Percentiles rank a stretch among this genome's conserved stretches.
phyloP scores from a whole-genome alignment of 106 monocot genomes.

The Acorus calamus region DNA sequence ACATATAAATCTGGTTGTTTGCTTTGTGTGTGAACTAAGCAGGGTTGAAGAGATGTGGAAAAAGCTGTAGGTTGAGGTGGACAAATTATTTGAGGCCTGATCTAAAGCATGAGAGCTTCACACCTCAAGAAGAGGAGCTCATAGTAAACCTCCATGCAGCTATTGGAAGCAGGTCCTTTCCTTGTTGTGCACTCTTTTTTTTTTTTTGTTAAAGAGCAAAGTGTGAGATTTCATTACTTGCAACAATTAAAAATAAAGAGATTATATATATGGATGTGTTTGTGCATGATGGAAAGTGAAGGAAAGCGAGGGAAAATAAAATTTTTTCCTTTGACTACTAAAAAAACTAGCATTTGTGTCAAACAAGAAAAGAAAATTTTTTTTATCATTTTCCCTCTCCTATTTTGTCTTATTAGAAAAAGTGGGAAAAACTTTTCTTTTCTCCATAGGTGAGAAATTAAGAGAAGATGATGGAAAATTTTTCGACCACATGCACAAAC shows the following conservation, averaged over 20 bases:
- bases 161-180: conserved; percentile 60
- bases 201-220: not conserved
- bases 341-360: too few species aligned
- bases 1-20: not conserved
- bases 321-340: too few species aligned
- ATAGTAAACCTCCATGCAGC: conserved; percentile 66
- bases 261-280: too few species aligned
- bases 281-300: too few species aligned
- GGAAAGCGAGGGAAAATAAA: too few species aligned
- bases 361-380: too few species aligned
- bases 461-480: too few species aligned
- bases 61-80: conserved; percentile 72
- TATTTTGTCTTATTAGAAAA: too few species aligned
- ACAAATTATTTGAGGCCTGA: conserved; percentile 76
- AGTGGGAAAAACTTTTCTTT: too few species aligned
- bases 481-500: too few species aligned
- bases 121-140: conserved; percentile 60
- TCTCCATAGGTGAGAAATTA: too few species aligned
- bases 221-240: not conserved
- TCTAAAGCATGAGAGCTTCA: conserved; percentile 74
- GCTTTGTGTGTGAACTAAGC: not conserved
- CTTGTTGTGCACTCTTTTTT: not conserved
- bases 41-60: conserved; percentile 21
- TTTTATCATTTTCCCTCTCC: too few species aligned
- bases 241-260: conserved; percentile 1